Base-by-base conservation (phyloP, 352 stramenopile species). In the Pythium coloratum region DNA sequence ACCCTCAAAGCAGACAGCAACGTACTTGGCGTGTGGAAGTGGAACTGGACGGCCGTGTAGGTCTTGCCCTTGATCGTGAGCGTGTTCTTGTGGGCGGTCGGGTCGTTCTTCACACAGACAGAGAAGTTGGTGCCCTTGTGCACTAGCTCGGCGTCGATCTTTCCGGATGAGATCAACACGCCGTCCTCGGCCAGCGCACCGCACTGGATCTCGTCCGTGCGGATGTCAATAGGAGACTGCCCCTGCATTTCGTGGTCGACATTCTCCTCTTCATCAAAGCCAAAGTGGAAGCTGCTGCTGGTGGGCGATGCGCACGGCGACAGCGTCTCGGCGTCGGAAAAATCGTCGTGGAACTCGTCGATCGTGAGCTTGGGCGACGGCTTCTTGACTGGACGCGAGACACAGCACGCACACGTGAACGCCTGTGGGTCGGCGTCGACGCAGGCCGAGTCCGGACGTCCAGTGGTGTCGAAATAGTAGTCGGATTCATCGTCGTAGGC, bases 21-120 rank as follows among this genome's bases (percentile, higher is more conserved):
- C 79, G 68, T 81, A 86, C 81, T 89, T 2, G 82, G 82, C 6
- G 78, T 76, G 65, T 90, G 82, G 69, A 90, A 84, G 51, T 72
- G 66, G 59, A 72, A 72, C 46, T 75, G 71, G 53, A 72, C 55
- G 20, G 71, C 46, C 24, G 58, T 20, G 56, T 66, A 77, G 47
- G 56, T 49, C 55, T 74, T 74, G 51, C 44, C 66, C 14, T 64
- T 60, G 59, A 77, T 64, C 44, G 24, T 62, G 33, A 77, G 44
- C 26, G 69, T 57, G 65, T 67, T 71, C 18, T 49, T n/a, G 18
- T 6, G 5, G 36, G 55, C 8, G 30, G 9, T 28, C 42, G 42
- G 6, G 18, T 36, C 33, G 33, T n/a, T n/a, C n/a, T n/a, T 26
- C 59, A 34, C 47, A 33, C 30, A 46, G 14, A 67, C 53, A 20